These are phyloP conservation scores for Talaromyces liani DNA, from an alignment of 495 filamentous ascomycete species.

Conservation along the genomic window DNA sequence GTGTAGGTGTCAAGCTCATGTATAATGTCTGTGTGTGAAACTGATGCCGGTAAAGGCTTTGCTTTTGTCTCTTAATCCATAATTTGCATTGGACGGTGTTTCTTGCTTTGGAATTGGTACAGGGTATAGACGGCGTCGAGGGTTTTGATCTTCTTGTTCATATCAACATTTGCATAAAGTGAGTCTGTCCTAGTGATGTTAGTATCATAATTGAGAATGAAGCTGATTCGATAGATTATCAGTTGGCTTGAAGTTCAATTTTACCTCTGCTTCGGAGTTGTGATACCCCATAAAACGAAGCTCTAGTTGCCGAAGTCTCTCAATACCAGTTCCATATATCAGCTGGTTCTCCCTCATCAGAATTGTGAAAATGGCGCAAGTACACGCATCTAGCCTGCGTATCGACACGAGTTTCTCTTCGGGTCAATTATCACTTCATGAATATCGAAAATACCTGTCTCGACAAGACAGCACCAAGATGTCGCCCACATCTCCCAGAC, in stretches of 20 bases:
- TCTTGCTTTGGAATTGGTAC: not conserved
- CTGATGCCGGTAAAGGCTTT: not conserved
- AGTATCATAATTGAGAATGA: not conserved
- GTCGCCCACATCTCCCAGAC: constrained; percentile 20
- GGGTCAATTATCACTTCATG: constrained; percentile 24
- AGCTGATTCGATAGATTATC: not conserved
- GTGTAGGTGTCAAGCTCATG: not conserved
- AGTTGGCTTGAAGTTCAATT: not conserved
- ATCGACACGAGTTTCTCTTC: constrained; percentile 9
- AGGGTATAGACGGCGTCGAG: not conserved
- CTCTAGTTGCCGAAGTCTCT: not conserved
- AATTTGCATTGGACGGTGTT: not conserved
- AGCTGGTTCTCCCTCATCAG: not conserved
- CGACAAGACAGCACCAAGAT: constrained; percentile 20
- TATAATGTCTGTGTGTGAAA: not conserved
- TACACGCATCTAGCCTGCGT: not conserved
- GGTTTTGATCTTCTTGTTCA: not conserved
- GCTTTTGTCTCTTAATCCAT: not conserved
- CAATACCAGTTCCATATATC: not conserved
- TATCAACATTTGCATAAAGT: not conserved
- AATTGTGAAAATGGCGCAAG: not conserved
- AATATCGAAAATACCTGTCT: constrained; percentile 28
- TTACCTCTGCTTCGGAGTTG: not conserved
- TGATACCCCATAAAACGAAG: not conserved
- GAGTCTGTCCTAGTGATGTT: not conserved